Percentiles rank a stretch among this genome's conserved stretches.
Evolutionary conservation across 1,284 basidiomycete genomes (phyloP).

Genomic region (Xerocomus nothofagi): DNA sequence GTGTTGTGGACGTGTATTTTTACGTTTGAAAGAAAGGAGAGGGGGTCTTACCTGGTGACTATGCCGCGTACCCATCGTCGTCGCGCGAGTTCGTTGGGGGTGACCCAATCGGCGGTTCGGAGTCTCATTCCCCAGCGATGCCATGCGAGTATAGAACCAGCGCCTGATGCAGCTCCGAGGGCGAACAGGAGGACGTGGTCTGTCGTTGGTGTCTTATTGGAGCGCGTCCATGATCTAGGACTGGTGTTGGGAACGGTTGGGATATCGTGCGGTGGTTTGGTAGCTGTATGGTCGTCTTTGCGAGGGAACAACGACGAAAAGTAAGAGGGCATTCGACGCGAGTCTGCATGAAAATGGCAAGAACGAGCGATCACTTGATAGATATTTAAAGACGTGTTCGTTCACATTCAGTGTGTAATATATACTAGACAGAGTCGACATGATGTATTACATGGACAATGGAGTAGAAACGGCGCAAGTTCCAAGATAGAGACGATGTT

Average conservation of each 20-base stretch:
- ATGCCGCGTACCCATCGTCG: conserved; percentile 68
- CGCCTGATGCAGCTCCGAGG: conserved; percentile 44
- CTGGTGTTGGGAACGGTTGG: not conserved
- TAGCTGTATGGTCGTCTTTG: not conserved
- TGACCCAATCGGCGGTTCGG: conserved; percentile 62
- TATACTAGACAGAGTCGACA: too few species aligned
- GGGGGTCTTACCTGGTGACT: conserved; percentile 61
- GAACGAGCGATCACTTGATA: too few species aligned
- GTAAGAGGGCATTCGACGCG: conserved; percentile 1
- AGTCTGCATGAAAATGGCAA: conserved; percentile 8
- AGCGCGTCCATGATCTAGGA: not conserved
- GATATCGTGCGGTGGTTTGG: not conserved
- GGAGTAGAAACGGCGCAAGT: not conserved
- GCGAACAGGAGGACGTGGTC: conserved; percentile 34
- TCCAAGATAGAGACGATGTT: too few species aligned
- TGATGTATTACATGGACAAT: not conserved
- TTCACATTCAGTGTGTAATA: too few species aligned
- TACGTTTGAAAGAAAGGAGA: too few species aligned
- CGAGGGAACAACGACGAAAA: conserved; percentile 10
- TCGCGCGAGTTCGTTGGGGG: conserved; percentile 53
- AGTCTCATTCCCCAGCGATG: conserved; percentile 60
- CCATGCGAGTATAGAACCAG: conserved; percentile 44
- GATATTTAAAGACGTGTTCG: too few species aligned
- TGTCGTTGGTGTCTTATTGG: not conserved
- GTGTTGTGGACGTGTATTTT: too few species aligned